Percentiles rank a stretch among this genome's conserved stretches.
Evolutionary conservation across 345 rosid genomes (phyloP).

Genomic region (Psidium friedrichsthalianum): DNA sequence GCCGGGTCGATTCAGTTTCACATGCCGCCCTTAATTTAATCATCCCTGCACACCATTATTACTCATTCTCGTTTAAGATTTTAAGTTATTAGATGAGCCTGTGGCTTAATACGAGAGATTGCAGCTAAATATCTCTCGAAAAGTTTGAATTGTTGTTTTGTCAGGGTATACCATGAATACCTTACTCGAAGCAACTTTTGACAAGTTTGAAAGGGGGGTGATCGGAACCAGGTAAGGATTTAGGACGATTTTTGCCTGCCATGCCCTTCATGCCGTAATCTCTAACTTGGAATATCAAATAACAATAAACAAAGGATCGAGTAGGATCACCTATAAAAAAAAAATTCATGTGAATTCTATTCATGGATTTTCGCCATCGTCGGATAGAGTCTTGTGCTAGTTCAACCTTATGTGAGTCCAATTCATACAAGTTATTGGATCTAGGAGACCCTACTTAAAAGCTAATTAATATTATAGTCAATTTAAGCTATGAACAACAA

Average conservation of each 20-base stretch:
- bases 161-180: background rate
- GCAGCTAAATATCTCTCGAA: background rate
- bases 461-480: background rate
- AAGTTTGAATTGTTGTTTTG: background rate
- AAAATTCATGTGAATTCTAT: background rate
- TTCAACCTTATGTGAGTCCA: background rate
- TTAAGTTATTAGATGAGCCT: too few species aligned
- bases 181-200: too few species aligned
- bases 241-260: background rate
- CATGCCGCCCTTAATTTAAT: background rate
- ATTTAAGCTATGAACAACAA: background rate
- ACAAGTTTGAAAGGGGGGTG: too few species aligned
- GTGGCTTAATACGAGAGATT: background rate
- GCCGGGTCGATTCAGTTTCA: fast-evolving
- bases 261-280: background rate
- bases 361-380: background rate
- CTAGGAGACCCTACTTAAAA: background rate
- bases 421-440: background rate
- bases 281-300: background rate
- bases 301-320: background rate
- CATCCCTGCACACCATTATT: background rate
- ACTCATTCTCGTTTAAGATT: too few species aligned
- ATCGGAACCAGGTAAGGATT: background rate
- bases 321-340: background rate
- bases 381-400: background rate